Percentiles rank a stretch among this genome's conserved stretches.
These are phyloP conservation scores for Knoxdaviesia capensis DNA, from an alignment of 2,329 filamentous ascomycete genomes.

Conservation along the genomic window DNA sequence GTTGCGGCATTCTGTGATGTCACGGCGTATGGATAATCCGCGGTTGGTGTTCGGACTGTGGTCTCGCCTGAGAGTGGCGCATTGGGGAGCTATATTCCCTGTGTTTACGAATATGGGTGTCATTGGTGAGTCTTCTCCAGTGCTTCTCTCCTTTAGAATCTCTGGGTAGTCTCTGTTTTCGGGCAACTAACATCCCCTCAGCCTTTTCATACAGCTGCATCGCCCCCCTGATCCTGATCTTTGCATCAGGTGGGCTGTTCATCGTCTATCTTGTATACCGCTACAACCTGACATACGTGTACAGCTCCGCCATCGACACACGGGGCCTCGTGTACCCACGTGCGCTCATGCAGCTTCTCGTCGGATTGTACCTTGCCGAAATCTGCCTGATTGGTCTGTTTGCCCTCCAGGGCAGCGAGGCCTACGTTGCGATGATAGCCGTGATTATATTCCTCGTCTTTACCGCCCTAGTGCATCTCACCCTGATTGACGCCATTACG, in stretches of 20 bases:
- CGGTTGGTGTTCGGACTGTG: constrained; percentile 64
- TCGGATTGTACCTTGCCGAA: constrained; percentile 66
- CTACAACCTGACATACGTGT: constrained; percentile 81
- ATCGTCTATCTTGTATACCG: constrained; percentile 76
- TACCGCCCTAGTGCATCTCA: constrained; percentile 55
- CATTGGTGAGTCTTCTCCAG: constrained; percentile 36
- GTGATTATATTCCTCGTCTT: constrained; percentile 63
- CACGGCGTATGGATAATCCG: constrained; percentile 57
- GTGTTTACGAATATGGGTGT: constrained; percentile 65
- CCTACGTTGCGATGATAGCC: constrained; percentile 48
- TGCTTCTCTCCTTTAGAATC: neutral
- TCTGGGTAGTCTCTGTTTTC: no score
- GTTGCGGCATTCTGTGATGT: constrained; percentile 32
- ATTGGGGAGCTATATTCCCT: constrained; percentile 70
- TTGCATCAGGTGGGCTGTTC: constrained; percentile 57
- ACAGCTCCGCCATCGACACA: constrained; percentile 64
- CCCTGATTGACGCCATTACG: constrained; percentile 50
- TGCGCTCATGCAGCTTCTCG: constrained; percentile 70
- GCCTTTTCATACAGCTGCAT: constrained; percentile 76
- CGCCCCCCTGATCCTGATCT: constrained; percentile 65
- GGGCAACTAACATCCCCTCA: constrained; percentile 12
- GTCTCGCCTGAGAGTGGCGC: constrained; percentile 50
- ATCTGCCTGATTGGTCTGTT: constrained; percentile 75
- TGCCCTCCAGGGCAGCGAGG: constrained; percentile 33
- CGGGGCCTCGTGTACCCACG: constrained; percentile 74